Evolutionary conservation across 305 asterid genomes (phyloP).

Genomic region (Plantago lanceolata): DNA sequence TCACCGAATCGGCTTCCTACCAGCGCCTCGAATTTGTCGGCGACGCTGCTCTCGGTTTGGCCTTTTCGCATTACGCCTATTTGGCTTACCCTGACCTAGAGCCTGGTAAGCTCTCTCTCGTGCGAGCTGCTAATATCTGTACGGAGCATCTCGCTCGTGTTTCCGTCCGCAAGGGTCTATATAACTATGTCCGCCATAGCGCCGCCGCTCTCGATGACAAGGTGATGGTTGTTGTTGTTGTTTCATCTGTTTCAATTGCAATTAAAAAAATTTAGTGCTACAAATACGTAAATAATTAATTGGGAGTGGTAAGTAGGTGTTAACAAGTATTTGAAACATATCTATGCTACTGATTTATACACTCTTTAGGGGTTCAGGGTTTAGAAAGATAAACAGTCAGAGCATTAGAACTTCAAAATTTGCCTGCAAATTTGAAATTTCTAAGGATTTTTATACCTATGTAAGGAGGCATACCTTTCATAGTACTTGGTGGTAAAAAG

Average conservation of each 20-base stretch:
- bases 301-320: no score
- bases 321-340: background rate
- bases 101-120: slow-evolving; percentile 56
- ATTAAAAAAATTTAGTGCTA: no score
- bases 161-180: slow-evolving; percentile 49
- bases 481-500: no score
- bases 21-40: slow-evolving; percentile 74
- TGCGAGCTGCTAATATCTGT: slow-evolving; percentile 61
- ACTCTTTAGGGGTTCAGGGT: no score
- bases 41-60: slow-evolving; percentile 57
- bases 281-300: no score
- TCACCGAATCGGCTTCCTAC: slow-evolving; percentile 41
- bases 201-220: slow-evolving; percentile 32
- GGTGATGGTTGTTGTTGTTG: slow-evolving; percentile 3
- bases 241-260: background rate
- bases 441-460: no score
- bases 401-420: background rate
- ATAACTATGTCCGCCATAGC: slow-evolving; percentile 51
- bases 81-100: slow-evolving; percentile 40
- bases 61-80: slow-evolving; percentile 41
- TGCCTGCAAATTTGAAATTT: no score
- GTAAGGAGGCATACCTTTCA: no score
- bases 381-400: no score
- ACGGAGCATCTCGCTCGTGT: slow-evolving; percentile 76
- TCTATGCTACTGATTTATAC: background rate